These are phyloP conservation scores for Flaveria trinervia DNA, from an alignment of 129 eudicot genomes.

Conservation along the genomic window DNA sequence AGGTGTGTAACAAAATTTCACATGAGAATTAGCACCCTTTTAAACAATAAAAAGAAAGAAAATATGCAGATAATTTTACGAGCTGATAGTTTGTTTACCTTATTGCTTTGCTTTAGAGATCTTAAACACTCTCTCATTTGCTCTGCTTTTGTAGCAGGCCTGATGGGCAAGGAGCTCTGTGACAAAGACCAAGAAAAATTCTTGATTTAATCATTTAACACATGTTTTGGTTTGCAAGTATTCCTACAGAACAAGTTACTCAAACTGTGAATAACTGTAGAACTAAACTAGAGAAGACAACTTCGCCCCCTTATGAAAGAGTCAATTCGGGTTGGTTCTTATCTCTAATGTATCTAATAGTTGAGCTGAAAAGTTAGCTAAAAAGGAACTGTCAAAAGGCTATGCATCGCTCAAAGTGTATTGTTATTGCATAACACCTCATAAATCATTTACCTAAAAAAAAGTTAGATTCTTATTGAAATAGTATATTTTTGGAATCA, in stretches of 20 bases:
- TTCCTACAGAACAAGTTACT: slow-evolving; percentile 23
- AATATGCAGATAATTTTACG: not conserved
- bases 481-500: not conserved
- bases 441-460: not conserved
- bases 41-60: not conserved
- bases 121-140: slow-evolving; percentile 92
- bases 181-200: slow-evolving; percentile 10
- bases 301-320: not conserved
- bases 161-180: slow-evolving; percentile 79
- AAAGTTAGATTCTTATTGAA: not conserved
- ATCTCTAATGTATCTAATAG: not conserved
- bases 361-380: not conserved
- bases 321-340: not conserved
- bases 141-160: slow-evolving; percentile 90
- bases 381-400: not conserved
- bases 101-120: slow-evolving; percentile 73
- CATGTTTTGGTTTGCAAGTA: not conserved
- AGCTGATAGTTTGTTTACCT: slow-evolving; percentile 43
- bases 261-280: slow-evolving; percentile 2
- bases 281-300: not conserved
- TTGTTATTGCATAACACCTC: not conserved
- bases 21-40: not conserved
- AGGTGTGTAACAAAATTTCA: not conserved
- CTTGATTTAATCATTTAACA: not conserved
- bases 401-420: not conserved